Evolutionary conservation across 169 alveolate genomes (phyloP).

Genomic region (Plasmodium vinckei): DNA sequence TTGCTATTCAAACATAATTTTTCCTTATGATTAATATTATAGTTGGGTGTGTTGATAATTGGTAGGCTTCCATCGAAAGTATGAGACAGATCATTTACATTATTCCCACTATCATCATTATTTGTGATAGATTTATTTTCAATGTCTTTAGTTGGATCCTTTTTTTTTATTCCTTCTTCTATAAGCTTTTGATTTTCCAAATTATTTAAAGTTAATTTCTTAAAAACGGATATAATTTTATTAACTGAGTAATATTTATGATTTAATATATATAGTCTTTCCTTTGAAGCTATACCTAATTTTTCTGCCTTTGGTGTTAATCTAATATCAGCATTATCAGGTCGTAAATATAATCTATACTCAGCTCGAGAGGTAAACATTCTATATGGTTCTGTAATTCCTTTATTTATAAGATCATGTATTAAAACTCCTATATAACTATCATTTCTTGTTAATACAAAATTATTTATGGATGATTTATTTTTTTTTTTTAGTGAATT

Average conservation of each 20-base stretch:
- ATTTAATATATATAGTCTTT: slow-evolving; percentile 76
- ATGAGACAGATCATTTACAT: too few relatives aligned
- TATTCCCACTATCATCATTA: too few relatives aligned
- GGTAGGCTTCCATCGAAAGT: background rate
- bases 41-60: too few relatives aligned
- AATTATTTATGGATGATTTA: slow-evolving; percentile 24
- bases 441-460: slow-evolving; percentile 85
- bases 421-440: slow-evolving; percentile 93
- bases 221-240: slow-evolving; percentile 39
- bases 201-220: slow-evolving; percentile 7
- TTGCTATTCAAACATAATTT: too few relatives aligned
- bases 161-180: slow-evolving; percentile 1
- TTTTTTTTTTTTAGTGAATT: slow-evolving; percentile 30
- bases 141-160: background rate
- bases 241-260: slow-evolving; percentile 76
- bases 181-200: background rate
- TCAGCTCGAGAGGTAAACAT: slow-evolving; percentile 94
- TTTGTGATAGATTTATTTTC: background rate
- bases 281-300: slow-evolving; percentile 83
- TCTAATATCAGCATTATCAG: slow-evolving; percentile 91
- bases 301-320: slow-evolving; percentile 85
- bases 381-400: slow-evolving; percentile 92
- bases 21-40: too few relatives aligned
- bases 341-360: slow-evolving; percentile 86
- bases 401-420: slow-evolving; percentile 91